Evolutionary conservation across 208 protist species (phyloP).

Genomic region (Histomonas meleagridis): DNA sequence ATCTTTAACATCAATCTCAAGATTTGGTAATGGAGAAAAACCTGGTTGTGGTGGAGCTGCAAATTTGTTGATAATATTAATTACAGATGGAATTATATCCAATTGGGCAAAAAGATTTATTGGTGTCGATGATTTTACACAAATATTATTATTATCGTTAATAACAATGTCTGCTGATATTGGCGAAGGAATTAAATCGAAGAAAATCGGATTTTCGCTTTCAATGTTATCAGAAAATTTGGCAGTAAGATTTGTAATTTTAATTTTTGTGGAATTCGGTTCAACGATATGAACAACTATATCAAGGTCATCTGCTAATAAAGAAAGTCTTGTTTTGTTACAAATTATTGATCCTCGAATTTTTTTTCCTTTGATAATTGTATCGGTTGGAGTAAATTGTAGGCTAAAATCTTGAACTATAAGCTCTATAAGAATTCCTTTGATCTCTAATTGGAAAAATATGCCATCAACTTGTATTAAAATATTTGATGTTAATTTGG

Average conservation of each 20-base stretch:
- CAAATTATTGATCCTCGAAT: not conserved
- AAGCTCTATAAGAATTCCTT: not conserved
- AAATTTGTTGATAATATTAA: not conserved
- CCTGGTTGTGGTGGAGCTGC: not conserved
- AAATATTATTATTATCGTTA: not conserved
- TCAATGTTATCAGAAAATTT: not conserved
- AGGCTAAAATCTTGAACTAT: not conserved
- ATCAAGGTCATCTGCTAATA: not conserved
- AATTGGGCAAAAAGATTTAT: not conserved
- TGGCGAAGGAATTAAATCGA: not conserved
- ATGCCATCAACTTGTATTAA: not conserved
- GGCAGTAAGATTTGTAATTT: not conserved
- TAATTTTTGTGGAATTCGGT: not conserved
- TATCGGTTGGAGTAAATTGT: not conserved
- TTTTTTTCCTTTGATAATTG: not conserved
- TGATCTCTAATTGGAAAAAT: not conserved
- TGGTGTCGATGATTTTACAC: not conserved
- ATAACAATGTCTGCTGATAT: not conserved
- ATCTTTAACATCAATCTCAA: not conserved
- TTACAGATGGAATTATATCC: not conserved
- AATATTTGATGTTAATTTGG: slow-evolving; percentile 33
- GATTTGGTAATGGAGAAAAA: not conserved
- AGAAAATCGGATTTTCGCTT: not conserved
- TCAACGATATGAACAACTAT: not conserved
- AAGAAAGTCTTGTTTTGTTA: not conserved